A percentile compares a stretch with the other conserved stretches of the same genome.
phyloP scores from a whole-genome alignment of 2,329 filamentous ascomycete species.

The Bipolaris bicolor region DNA sequence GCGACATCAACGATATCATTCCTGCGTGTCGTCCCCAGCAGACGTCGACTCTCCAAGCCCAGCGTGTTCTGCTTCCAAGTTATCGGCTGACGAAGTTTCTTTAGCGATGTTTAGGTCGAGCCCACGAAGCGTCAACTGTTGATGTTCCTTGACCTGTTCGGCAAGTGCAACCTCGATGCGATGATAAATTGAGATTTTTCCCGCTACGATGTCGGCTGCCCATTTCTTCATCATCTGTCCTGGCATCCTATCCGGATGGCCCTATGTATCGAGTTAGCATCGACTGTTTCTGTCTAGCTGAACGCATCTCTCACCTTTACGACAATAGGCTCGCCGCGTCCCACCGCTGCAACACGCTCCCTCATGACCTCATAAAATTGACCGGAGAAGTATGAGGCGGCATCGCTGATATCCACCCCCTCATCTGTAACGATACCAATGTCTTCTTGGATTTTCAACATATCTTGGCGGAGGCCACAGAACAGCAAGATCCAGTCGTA shows the following conservation, averaged over 20 bases:
- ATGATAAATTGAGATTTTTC: neutral
- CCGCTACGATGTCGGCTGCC: neutral
- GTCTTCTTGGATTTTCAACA: neutral
- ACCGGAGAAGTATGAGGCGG: neutral
- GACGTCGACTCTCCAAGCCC: no score
- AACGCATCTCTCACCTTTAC: neutral
- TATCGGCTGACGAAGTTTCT: no score
- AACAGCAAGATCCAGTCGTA: constrained; percentile 5
- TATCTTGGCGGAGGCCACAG: neutral
- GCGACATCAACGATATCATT: no score
- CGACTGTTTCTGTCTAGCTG: neutral
- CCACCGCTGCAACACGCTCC: neutral
- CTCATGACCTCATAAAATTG: neutral
- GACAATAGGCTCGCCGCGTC: neutral
- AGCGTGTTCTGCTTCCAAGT: no score
- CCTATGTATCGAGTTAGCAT: neutral
- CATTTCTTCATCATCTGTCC: constrained; percentile 1
- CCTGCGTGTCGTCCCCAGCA: no score
- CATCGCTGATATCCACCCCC: neutral
- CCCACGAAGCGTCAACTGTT: neutral
- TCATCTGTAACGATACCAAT: neutral
- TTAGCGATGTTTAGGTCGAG: no score
- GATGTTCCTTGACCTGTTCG: neutral
- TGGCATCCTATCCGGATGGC: neutral
- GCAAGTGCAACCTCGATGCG: neutral